phyloP scores from a whole-genome alignment of 2,329 filamentous ascomycete genomes.

The Fusarium fujikuroi region DNA sequence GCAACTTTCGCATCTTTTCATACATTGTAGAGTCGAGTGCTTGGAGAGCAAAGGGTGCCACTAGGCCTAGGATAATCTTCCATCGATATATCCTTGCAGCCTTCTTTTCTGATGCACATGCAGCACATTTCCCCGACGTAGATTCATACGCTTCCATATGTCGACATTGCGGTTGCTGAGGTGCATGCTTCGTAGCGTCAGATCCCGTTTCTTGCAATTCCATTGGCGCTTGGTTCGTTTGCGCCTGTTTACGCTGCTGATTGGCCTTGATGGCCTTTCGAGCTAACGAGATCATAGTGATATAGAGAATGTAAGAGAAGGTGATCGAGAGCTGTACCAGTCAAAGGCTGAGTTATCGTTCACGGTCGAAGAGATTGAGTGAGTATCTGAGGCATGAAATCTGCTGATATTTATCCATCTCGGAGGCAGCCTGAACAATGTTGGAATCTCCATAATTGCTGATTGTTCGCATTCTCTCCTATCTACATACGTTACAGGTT shows the following conservation, averaged over 20 bases:
- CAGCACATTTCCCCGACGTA: conserved; percentile 38
- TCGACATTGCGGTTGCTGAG: conserved; percentile 27
- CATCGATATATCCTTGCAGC: conserved; percentile 58
- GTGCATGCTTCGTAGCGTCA: conserved; percentile 1
- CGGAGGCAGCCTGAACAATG: not conserved
- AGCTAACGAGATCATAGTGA: conserved; percentile 24
- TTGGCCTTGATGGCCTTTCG: conserved; percentile 24
- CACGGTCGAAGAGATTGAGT: not conserved
- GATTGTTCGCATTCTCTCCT: not conserved
- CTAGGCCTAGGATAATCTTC: conserved; percentile 68
- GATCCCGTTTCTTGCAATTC: conserved; percentile 7
- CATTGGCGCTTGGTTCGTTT: not conserved
- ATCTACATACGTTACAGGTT: not conserved
- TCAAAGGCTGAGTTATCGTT: not conserved
- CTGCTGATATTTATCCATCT: conserved; percentile 16
- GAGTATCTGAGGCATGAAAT: not conserved
- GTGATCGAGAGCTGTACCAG: not conserved
- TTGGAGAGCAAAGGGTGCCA: conserved; percentile 70
- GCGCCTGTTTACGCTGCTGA: conserved; percentile 8
- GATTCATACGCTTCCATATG: conserved; percentile 34
- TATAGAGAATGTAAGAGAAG: not conserved
- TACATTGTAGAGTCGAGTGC: conserved; percentile 72
- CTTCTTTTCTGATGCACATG: conserved; percentile 50
- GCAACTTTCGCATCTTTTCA: not conserved
- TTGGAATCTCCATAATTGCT: not conserved